A percentile compares a stretch with the other conserved stretches of the same genome.
These are phyloP conservation scores for Pestalotiopsis sp. DNA, from an alignment of 2,329 filamentous ascomycete species.

Conservation along the genomic window DNA sequence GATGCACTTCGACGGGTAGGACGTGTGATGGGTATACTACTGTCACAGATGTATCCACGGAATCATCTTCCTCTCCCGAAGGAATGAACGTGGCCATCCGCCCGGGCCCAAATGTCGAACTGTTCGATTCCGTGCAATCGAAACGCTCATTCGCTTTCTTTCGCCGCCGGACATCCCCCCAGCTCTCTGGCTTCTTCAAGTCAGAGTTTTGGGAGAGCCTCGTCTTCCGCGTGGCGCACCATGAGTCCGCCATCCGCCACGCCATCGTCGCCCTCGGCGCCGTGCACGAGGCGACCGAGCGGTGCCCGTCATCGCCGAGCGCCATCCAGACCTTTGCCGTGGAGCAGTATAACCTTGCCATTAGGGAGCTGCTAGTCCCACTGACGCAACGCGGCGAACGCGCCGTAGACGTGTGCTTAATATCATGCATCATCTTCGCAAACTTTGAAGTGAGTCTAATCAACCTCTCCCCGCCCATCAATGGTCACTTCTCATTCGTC, in stretches of 20 bases:
- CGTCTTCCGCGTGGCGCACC: slow-evolving; percentile 11
- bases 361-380: slow-evolving; percentile 10
- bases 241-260: slow-evolving; percentile 12
- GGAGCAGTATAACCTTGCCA: slow-evolving; percentile 14
- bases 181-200: slow-evolving; percentile 13
- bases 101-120: background rate
- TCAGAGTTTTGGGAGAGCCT: slow-evolving; percentile 14
- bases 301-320: background rate
- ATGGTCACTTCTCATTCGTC: background rate
- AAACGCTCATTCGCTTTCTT: slow-evolving; percentile 12
- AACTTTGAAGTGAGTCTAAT: slow-evolving; percentile 10
- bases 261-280: slow-evolving; percentile 13
- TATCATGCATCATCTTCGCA: slow-evolving; percentile 13
- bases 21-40: slow-evolving; percentile 10
- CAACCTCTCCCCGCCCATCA: too few relatives aligned
- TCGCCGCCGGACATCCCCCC: slow-evolving; percentile 4
- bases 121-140: background rate
- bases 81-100: background rate
- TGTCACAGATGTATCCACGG: background rate
- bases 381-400: background rate
- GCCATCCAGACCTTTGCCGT: slow-evolving; percentile 3
- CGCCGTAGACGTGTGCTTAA: slow-evolving; percentile 12
- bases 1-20: slow-evolving; percentile 12
- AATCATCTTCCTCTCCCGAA: background rate
- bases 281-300: slow-evolving; percentile 1